Conservation (phyloP, 352 stramenopile genomes). For the Phytophthora pinifolia region DNA sequence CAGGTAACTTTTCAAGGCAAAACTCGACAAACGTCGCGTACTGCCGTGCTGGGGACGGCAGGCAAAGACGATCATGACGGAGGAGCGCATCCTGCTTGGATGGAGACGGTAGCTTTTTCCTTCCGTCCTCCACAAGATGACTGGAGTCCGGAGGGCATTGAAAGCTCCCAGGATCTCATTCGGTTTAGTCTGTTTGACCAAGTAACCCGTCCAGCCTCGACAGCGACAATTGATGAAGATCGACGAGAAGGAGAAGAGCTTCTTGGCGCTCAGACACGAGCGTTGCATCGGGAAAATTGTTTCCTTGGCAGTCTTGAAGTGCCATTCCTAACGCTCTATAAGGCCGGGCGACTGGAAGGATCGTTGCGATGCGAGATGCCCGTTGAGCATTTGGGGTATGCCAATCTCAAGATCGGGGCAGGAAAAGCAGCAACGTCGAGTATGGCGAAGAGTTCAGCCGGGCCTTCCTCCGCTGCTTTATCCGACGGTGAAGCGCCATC, state of each 20-base stretch:
- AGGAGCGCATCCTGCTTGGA: slow-evolving; percentile 81
- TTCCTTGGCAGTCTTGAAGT: slow-evolving; percentile 86
- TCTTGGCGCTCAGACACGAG: slow-evolving; percentile 28
- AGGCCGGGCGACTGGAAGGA: slow-evolving; percentile 74
- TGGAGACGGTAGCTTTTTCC: slow-evolving; percentile 90
- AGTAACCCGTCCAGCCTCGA: slow-evolving; percentile 42
- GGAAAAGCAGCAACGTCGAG: slow-evolving; percentile 6
- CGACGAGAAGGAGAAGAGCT: slow-evolving; percentile 33
- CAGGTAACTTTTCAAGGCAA: slow-evolving; percentile 85
- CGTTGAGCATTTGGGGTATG: slow-evolving; percentile 85
- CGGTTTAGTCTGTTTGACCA: slow-evolving; percentile 90
- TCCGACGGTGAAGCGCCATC: slow-evolving; percentile 18
- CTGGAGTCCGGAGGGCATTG: slow-evolving; percentile 73
- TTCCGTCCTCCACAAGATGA: slow-evolving; percentile 85
- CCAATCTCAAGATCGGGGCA: slow-evolving; percentile 35
- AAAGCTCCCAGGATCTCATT: slow-evolving; percentile 75
- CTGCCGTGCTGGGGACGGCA: slow-evolving; percentile 18
- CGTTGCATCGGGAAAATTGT: slow-evolving; percentile 72
- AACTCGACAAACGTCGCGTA: slow-evolving; percentile 62
- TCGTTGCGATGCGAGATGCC: slow-evolving; percentile 82
- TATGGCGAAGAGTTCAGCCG: slow-evolving; percentile 5
- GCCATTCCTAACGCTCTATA: slow-evolving; percentile 89
- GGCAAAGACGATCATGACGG: slow-evolving; percentile 1
- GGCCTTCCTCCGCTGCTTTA: slow-evolving; percentile 11
- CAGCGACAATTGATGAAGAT: slow-evolving; percentile 21